Evolutionary conservation across 768 basidiomycete species (phyloP), one percentile per base, ranked within the genome.

Genomic region (Candolleomyces eurysporus): DNA sequence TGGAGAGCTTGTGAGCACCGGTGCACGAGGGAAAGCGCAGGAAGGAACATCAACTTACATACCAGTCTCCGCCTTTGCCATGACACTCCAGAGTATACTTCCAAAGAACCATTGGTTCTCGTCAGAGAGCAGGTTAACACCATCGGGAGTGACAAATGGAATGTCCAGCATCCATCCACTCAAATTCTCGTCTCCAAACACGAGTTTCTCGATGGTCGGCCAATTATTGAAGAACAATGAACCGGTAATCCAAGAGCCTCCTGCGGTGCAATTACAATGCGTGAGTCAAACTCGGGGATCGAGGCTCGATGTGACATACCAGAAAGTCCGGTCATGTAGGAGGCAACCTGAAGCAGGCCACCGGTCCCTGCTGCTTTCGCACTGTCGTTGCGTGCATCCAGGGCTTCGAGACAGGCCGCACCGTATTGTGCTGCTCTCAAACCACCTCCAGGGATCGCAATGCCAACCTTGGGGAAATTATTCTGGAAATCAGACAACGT

Each of bases 391-490:
- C 87, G 76, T 26, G 82, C 81, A 73, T 92, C 89, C 50, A 90
- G 71, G 1, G 78, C 86, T 14, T 75, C 79, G 19, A 88, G 66
- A 56, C 83, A 80, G 9, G 79, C 88, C 0, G 87, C 90, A 21
- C 83, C 87, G 60, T 81, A 89, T 61, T 84, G 82, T 0, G 88
- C 88, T 0, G 89, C 83, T 43, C 91, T 78, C 45, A 87, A 80
- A 0, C 90, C 90, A 14, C 88, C 88, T 2, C 91, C 91, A 22
- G 87, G 86, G 10, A 90, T 73, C 1, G 89, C 89, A 54, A 90
- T 75, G 2, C 82, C 89, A 26, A 90, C 72, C 57, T 76, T 80
- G 9, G 86, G 83, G 59, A 82, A 78, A 26, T 72, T 69, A 2
- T 65, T 71, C 45, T 70, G 65, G 68, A 85, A 82, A 0, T 64